A percentile compares a stretch with the other conserved stretches of the same genome.
Evolutionary conservation across 2,329 filamentous ascomycete genomes (phyloP).

Genomic region (Ceratocystis colombiana): DNA sequence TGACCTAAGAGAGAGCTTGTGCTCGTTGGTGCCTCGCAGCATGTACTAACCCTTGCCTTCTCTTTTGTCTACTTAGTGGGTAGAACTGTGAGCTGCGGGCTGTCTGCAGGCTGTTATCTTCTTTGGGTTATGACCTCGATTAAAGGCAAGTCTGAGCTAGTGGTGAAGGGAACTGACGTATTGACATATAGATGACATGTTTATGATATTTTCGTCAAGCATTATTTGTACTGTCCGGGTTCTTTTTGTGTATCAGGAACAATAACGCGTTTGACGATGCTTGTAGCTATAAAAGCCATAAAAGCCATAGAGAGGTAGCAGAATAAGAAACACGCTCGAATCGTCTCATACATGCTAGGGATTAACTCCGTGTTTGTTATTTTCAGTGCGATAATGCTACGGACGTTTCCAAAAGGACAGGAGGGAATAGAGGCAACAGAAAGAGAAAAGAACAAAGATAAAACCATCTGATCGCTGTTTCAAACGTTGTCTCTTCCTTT

Average conservation of each 20-base stretch:
- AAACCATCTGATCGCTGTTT: slow-evolving; percentile 14
- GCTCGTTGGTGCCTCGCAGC: slow-evolving; percentile 47
- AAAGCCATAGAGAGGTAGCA: neutral
- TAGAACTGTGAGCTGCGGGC: neutral
- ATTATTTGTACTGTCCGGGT: neutral
- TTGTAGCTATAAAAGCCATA: too few relatives aligned
- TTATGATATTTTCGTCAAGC: neutral
- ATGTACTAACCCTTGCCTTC: slow-evolving; percentile 23
- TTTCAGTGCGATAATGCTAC: too few relatives aligned
- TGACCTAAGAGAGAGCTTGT: slow-evolving; percentile 31
- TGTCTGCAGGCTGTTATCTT: slow-evolving; percentile 19
- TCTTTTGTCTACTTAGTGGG: neutral
- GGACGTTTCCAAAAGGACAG: too few relatives aligned
- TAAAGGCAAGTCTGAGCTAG: slow-evolving; percentile 58
- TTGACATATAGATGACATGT: slow-evolving; percentile 8
- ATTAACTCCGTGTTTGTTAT: neutral
- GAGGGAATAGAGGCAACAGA: too few relatives aligned
- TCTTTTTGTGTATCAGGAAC: neutral
- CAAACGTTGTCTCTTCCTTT: slow-evolving; percentile 13
- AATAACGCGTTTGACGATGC: neutral
- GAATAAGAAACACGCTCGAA: neutral
- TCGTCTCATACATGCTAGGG: neutral
- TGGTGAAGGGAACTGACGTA: neutral
- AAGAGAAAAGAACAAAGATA: neutral
- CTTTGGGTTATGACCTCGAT: slow-evolving; percentile 40